A percentile compares a stretch with the other conserved stretches of the same genome.
These are phyloP conservation scores for Athelia psychrophila DNA, from an alignment of 1,284 basidiomycete species.

Conservation along the genomic window DNA sequence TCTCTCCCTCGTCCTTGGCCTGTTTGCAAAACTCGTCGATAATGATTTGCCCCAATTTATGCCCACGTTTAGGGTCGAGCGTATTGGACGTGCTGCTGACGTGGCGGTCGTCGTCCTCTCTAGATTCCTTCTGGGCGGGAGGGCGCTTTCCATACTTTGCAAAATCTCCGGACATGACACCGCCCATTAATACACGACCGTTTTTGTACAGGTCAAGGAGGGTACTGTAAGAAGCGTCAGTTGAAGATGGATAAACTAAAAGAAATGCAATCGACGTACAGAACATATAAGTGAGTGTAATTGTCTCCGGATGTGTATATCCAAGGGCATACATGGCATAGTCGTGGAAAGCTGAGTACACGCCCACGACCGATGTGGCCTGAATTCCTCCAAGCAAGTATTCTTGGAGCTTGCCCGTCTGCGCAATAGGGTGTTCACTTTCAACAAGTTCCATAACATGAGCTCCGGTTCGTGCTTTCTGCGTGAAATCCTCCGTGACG, in stretches of 20 bases:
- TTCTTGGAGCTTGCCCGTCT: constrained; percentile 28
- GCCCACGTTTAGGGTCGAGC: constrained; percentile 2
- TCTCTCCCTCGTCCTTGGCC: constrained; percentile 7
- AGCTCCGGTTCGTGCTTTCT: constrained; percentile 25
- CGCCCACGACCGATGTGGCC: constrained; percentile 31
- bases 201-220: constrained; percentile 37
- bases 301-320: constrained; percentile 25
- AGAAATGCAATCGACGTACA: not conserved
- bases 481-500: constrained; percentile 26
- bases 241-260: not conserved
- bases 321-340: constrained; percentile 18
- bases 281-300: constrained; percentile 35
- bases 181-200: constrained; percentile 24
- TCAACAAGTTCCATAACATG: constrained; percentile 18
- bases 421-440: constrained; percentile 2
- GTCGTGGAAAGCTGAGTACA: constrained; percentile 35
- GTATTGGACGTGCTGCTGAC: not conserved
- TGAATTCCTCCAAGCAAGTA: constrained; percentile 33
- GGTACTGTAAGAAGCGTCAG: constrained; percentile 13
- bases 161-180: constrained; percentile 5
- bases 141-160: constrained; percentile 2
- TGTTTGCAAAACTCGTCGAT: constrained; percentile 24
- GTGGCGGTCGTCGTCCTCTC: constrained; percentile 6
- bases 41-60: constrained; percentile 19
- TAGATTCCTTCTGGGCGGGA: constrained; percentile 17